Base-by-base conservation (phyloP, 257 asterid genomes). In the Nicotiana otophora region DNA sequence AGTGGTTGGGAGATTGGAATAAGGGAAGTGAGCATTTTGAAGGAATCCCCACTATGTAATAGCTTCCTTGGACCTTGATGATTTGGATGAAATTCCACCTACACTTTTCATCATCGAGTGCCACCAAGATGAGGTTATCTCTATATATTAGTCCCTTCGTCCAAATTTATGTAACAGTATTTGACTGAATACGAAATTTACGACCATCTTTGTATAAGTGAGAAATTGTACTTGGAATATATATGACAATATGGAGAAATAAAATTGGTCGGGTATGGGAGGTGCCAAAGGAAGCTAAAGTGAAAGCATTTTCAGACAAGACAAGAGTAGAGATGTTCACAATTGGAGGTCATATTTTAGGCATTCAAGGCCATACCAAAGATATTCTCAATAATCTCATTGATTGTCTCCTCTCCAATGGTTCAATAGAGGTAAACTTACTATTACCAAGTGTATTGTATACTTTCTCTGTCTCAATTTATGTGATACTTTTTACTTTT, bases 1-100 rank as follows among this genome's bases (percentile, higher is more conserved):
- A 88, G 79, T 62, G 97, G 97, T 8, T 94, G 98, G 97, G 98
- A 94, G 15, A 80, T 92, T 87, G 97, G 98, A 66, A 85, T 92
- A 53, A 90, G 95, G 58, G 81, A 90, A 78, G 86, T 92, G 84
- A 87, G 69, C 15, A 65, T 92, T n/a, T 72, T 87, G 3, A 82
- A 88, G 67, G 91, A 90, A 33, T 84, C 90, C 84, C 78, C 84
- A 81, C 83, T 85, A 5, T 81, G 48, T 39, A 39, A 39, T 76
- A 82, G 79, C 14, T 84, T 85, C n/a, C 72, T 23, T 23, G 26
- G 0, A 23, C 26, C 26, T 60, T 70, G 82, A 82, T 61, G 87
- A 78, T n/a, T 68, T 86, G 66, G 90, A 87, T 36, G 88, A 89
- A 77, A 86, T 88, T 68, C 95, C 97, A 69, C 78, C 81, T 12